Conservation (phyloP, 257 asterid genomes). For the Linderniella brevidens region DNA sequence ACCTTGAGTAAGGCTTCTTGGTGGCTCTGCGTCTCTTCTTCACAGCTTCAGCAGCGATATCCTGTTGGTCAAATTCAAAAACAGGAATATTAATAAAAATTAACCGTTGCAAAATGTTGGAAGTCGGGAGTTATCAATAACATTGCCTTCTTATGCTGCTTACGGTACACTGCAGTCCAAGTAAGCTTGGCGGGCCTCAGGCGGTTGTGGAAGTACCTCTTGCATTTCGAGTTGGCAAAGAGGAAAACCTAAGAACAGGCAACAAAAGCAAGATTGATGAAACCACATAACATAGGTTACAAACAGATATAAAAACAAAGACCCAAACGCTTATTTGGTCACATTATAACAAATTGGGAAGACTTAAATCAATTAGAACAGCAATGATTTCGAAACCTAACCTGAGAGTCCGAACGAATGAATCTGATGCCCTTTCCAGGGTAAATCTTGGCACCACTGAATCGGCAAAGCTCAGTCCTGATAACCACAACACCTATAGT, state of each 20-base stretch:
- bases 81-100: too few relatives aligned
- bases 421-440: slow-evolving; percentile 69
- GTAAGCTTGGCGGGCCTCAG: slow-evolving; percentile 44
- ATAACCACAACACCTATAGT: slow-evolving; percentile 1
- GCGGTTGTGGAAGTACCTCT: slow-evolving; percentile 44
- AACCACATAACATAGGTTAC: too few relatives aligned
- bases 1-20: slow-evolving; percentile 55
- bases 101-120: too few relatives aligned
- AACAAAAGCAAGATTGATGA: neutral
- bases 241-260: slow-evolving; percentile 26
- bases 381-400: slow-evolving; percentile 1
- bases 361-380: too few relatives aligned
- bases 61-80: slow-evolving; percentile 12
- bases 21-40: slow-evolving; percentile 48
- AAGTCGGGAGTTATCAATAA: neutral
- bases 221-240: slow-evolving; percentile 42
- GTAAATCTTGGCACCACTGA: slow-evolving; percentile 66
- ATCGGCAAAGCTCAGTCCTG: slow-evolving; percentile 72
- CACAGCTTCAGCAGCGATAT: slow-evolving; percentile 32
- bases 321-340: too few relatives aligned
- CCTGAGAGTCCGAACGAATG: slow-evolving; percentile 64
- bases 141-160: slow-evolving; percentile 48
- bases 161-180: slow-evolving; percentile 53
- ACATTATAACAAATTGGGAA: too few relatives aligned
- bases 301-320: too few relatives aligned